phyloP scores from a whole-genome alignment of 805 yeast genomes.

The Teunomyces kruisii region DNA sequence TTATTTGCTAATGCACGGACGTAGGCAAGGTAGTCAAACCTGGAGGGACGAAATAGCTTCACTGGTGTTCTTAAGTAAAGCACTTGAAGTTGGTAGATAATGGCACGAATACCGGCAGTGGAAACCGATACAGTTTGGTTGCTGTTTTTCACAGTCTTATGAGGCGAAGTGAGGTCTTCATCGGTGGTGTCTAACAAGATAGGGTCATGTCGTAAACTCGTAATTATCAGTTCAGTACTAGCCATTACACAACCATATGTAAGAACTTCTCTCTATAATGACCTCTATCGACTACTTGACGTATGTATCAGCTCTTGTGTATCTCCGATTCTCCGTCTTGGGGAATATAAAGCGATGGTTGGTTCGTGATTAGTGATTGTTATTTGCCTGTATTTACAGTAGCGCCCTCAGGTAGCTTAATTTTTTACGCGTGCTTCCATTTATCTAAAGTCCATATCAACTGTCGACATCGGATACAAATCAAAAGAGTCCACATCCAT shows the following conservation, averaged over 20 bases:
- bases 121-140: constrained; percentile 65
- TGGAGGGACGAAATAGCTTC: constrained; percentile 84
- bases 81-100: constrained; percentile 74
- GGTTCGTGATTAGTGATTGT: too few species aligned
- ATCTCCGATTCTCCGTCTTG: too few species aligned
- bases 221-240: neutral
- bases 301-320: too few species aligned
- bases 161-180: neutral
- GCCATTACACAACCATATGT: constrained; percentile 2
- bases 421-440: too few species aligned
- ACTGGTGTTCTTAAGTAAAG: constrained; percentile 79
- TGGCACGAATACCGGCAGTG: constrained; percentile 83
- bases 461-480: too few species aligned
- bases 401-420: too few species aligned
- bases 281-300: neutral
- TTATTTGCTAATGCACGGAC: constrained; percentile 52
- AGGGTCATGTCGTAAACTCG: neutral
- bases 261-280: neutral
- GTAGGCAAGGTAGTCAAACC: constrained; percentile 81
- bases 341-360: too few species aligned
- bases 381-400: too few species aligned
- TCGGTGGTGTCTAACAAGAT: neutral
- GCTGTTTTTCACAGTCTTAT: neutral
- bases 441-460: too few species aligned
- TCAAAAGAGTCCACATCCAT: neutral